Evolutionary conservation across 352 stramenopile species (phyloP), one percentile per base, ranked within the genome.

Genomic region (Phytophthora ohioensis): DNA sequence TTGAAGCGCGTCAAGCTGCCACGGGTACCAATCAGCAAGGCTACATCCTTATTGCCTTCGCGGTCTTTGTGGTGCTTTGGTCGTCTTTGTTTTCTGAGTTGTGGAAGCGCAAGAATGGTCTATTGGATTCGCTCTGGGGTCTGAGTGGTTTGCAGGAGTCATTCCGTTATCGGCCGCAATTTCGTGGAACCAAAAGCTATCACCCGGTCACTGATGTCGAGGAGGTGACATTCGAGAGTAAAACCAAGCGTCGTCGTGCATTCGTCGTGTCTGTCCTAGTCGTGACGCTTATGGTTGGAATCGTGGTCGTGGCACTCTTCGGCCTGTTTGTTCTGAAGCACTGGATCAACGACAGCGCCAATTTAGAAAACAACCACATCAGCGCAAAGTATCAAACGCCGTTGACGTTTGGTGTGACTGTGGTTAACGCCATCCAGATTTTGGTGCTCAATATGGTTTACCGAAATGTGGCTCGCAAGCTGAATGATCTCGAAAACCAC

Each of bases 401-500:
- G 6, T 47, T 81, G 42, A 91, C 80, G 30, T 76, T 85, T n/a
- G 69, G 57, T 36, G 76, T 87, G 66, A 88, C 88, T 42, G 76
- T 85, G 11, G 62, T 78, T 32, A 94, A 95, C 61, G 91, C 92
- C 0, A 68, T 99, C 7, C 90, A 95, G 65, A 98, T 99, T 76
- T 75, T 97, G 52, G 64, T 99, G 15, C 82, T 99, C 46, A 99
- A 99, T 71, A 95, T 88, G 57, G 71, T 93, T 5, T 98, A 99
- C 53, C 94, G 91, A 55, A 79, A 64, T 51, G 77, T 99, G 27
- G 97, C 97, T 5, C 82, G 93, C 30, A 88, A 88, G 48, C 76
- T 99, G 36, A 99, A 98, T 75, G 85, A 98, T 54, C 94, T 90
- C 34, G 94, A 98, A 80, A 98, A 97, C 68, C 92, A 98, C 71